phyloP scores from a whole-genome alignment of 352 stramenopile genomes.

The Phytophthora litchii region DNA sequence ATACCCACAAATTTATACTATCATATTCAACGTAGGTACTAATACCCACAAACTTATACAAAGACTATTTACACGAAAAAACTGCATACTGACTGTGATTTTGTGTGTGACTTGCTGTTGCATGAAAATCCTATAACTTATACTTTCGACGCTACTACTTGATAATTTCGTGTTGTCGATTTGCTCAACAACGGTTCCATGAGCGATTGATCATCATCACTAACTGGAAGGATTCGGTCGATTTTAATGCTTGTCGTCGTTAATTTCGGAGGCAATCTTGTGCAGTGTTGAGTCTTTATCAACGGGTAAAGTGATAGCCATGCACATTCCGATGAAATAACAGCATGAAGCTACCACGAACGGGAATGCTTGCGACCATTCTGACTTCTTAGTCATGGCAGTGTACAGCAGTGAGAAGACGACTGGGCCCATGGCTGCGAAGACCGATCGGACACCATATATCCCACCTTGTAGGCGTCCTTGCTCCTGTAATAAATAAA shows the following conservation, averaged over 20 bases:
- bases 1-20: neutral
- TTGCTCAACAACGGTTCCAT: slow-evolving; percentile 53
- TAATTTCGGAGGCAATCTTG: slow-evolving; percentile 46
- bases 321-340: slow-evolving; percentile 52
- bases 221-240: neutral
- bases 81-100: no score
- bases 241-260: slow-evolving; percentile 30
- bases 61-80: no score
- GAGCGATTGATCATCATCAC: slow-evolving; percentile 36
- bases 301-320: slow-evolving; percentile 49
- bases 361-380: slow-evolving; percentile 56
- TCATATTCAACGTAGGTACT: no score
- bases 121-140: no score
- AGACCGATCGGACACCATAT: slow-evolving; percentile 69
- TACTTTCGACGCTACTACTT: no score
- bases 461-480: slow-evolving; percentile 78
- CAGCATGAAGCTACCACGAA: slow-evolving; percentile 61
- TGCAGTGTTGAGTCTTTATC: slow-evolving; percentile 12
- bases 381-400: slow-evolving; percentile 47
- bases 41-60: no score
- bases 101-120: no score
- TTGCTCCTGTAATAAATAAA: slow-evolving; percentile 53
- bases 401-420: slow-evolving; percentile 70
- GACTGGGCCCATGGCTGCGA: slow-evolving; percentile 65
- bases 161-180: no score